phyloP scores from a whole-genome alignment of 352 stramenopile species.

The Globisporangium nagaii region DNA sequence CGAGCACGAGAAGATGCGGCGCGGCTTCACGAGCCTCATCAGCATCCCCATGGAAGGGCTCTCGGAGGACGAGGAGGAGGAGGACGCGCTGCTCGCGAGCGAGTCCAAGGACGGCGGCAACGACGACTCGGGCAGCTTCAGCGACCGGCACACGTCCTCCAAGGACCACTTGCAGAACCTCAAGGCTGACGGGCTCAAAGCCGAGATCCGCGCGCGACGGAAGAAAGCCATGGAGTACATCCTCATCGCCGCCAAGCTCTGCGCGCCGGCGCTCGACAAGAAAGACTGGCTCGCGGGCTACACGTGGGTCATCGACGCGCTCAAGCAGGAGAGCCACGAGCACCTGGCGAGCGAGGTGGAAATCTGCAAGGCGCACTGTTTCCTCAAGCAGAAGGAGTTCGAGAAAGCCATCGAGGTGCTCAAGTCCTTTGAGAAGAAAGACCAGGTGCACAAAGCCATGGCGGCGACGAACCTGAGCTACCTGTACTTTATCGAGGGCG shows the following conservation, averaged over 20 bases:
- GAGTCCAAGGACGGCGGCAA: constrained; percentile 41
- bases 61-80: constrained; percentile 83
- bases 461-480: constrained; percentile 95
- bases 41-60: constrained; percentile 86
- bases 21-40: constrained; percentile 90
- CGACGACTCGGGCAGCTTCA: not conserved
- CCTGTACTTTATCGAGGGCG: constrained; percentile 95
- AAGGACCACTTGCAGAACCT: constrained; percentile 56
- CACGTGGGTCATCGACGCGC: constrained; percentile 91
- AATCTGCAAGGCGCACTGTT: constrained; percentile 84
- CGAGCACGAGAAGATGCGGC: constrained; percentile 92
- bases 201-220: constrained; percentile 63
- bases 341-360: constrained; percentile 90
- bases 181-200: constrained; percentile 66
- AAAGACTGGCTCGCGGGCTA: constrained; percentile 91
- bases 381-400: constrained; percentile 92
- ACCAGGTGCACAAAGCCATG: constrained; percentile 90
- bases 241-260: constrained; percentile 91
- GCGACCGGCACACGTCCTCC: constrained; percentile 21
- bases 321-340: constrained; percentile 90
- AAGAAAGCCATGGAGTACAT: constrained; percentile 90
- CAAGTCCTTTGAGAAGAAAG: constrained; percentile 96
- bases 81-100: constrained; percentile 48
- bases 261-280: constrained; percentile 90
- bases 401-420: constrained; percentile 92